Evolutionary conservation across 805 yeast genomes (phyloP), one percentile per base, ranked within the genome.

Genomic region (Metschnikowia hibisci): DNA sequence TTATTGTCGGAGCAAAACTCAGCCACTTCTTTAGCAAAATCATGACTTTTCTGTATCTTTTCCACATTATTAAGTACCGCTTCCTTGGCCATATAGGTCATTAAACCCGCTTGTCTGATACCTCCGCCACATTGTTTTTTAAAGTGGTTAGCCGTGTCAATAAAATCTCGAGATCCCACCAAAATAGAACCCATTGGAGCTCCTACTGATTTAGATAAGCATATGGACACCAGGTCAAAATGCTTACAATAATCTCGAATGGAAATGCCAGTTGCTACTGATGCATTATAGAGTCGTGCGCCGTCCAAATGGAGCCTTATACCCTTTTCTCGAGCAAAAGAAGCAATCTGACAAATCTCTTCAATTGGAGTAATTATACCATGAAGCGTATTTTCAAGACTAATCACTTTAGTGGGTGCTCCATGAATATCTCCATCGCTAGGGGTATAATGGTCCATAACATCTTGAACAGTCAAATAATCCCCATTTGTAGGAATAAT

Each of bases 101-200:
- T 73, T 64, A 87, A 66, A 44, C 97, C 97, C 30, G 84, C 73
- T 67, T 90, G 97, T 61, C 97, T 76, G 39, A 90, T 80, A 51
- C 96, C 96, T 54, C 96, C 96, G 59, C 97, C 97, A 51, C 80
- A 78, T 67, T 90, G 96, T 58, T 90, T 90, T 54, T 86, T 84
- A 69, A 89, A 84, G 66, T 89, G 95, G 60, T 81, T 82, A 32
- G 93, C 87, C 57, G 79, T 81, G 54, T 71, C 66, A 48, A 88
- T 82, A 53, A 81, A 74, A 39, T 68, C 66, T 31, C 60, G 56
- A 35, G 70, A 66, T 31, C 96, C 93, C 31, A 88, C 96, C 34
- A 90, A 71, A 4, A 89, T 79, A 12, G 95, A 84, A 6, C 97
- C 97, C 56, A 90, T 81, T 45, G 97, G 96, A 1, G 96, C 96